These are phyloP conservation scores for Volvox africanus DNA, from an alignment of 139 green algal species.

Conservation along the genomic window DNA sequence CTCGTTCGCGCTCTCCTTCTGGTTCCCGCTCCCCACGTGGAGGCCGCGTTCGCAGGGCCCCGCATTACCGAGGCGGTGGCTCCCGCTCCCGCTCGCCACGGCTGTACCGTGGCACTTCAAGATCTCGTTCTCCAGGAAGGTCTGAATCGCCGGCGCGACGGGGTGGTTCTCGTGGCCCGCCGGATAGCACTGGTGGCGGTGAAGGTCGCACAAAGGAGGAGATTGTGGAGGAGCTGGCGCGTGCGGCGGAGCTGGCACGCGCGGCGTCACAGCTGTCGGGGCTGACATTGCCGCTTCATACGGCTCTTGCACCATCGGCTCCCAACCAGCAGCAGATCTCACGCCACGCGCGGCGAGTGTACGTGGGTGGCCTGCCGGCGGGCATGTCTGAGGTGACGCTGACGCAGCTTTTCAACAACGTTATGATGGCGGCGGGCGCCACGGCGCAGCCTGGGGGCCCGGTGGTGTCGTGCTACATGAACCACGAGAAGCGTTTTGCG, in stretches of 20 bases:
- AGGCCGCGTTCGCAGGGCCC: neutral
- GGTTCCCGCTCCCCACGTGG: neutral
- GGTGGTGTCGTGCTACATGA: slow-evolving; percentile 85
- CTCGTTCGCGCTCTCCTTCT: neutral
- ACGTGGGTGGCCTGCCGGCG: slow-evolving; percentile 90
- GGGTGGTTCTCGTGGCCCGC: neutral
- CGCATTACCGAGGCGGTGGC: neutral
- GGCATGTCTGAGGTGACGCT: slow-evolving; percentile 50
- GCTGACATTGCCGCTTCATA: neutral
- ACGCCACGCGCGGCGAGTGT: slow-evolving; percentile 90
- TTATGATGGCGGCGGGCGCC: slow-evolving; percentile 41
- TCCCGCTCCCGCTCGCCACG: slow-evolving; percentile 11
- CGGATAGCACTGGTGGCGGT: neutral
- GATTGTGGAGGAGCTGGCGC: slow-evolving; percentile 39
- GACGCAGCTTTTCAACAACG: slow-evolving; percentile 49
- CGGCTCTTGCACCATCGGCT: neutral
- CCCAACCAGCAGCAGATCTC: slow-evolving; percentile 82
- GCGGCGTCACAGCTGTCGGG: neutral
- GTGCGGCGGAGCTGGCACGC: slow-evolving; percentile 41
- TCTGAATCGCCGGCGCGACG: neutral
- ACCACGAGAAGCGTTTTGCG: slow-evolving; percentile 93
- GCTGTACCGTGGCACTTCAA: slow-evolving; percentile 1
- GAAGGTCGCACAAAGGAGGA: slow-evolving; percentile 60
- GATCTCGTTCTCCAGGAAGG: slow-evolving; percentile 12
- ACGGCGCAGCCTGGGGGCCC: slow-evolving; percentile 44